Percentiles rank a stretch among this genome's conserved stretches.
Conservation (phyloP, 2,329 filamentous ascomycete genomes). For the Cytospora paraplurivora region DNA sequence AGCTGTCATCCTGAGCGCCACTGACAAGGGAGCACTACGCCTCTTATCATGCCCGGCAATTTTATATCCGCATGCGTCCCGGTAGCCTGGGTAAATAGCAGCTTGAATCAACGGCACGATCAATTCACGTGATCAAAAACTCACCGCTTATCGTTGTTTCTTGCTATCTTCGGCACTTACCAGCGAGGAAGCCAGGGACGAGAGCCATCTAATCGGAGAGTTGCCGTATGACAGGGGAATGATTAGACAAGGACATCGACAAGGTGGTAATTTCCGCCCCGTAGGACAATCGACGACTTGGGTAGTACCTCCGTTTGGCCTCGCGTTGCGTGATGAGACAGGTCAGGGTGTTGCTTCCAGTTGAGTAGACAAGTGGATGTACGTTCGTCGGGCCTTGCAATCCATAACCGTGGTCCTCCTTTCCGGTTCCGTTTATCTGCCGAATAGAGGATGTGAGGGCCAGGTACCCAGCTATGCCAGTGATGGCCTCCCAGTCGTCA, state of each 20-base stretch:
- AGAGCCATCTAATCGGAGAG: conserved; percentile 17
- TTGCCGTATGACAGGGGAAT: conserved; percentile 6
- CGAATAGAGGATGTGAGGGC: neutral
- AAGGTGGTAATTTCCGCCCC: conserved; percentile 20
- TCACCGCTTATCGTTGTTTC: neutral
- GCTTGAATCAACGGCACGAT: neutral
- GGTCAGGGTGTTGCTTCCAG: conserved; percentile 18
- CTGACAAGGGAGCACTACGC: neutral
- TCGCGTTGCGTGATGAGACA: conserved; percentile 13
- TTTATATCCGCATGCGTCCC: neutral
- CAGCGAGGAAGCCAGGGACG: neutral
- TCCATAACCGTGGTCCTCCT: neutral
- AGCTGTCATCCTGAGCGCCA: neutral
- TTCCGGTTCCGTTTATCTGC: neutral
- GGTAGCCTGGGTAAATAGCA: neutral
- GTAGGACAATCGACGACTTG: conserved; percentile 16
- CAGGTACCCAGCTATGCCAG: neutral
- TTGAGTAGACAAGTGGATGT: neutral
- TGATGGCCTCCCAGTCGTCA: neutral
- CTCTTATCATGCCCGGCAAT: neutral
- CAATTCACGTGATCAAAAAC: neutral
- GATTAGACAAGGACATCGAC: conserved; percentile 4
- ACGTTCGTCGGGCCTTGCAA: neutral
- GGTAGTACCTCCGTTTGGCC: conserved; percentile 10
- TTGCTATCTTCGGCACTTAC: neutral